Evolutionary conservation across 345 rosid genomes (phyloP), one percentile per base, ranked within the genome.

Genomic region (Moringa oleifera): DNA sequence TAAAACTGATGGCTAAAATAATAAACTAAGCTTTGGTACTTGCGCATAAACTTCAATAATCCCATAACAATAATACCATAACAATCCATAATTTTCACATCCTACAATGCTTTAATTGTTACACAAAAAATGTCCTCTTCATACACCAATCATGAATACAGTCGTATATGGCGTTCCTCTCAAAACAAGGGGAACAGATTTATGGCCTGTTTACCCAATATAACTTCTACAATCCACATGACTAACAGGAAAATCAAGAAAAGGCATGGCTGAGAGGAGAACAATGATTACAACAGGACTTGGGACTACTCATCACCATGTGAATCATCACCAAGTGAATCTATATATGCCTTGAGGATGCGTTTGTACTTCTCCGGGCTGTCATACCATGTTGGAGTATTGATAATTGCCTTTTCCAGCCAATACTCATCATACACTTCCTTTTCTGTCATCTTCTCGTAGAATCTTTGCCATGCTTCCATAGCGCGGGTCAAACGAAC

Each of bases 371-470:
- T 91, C 1, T 71, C 85, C 0, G 94, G 91, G 68, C 80, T 71
- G 67, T 91, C 91, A 50, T 72, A 88, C 79, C 75, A 69, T 17
- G 96, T 88, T 6, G 91, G 75, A n/a, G 88, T 86, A 54, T 74
- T 85, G 75, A 84, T 63, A 55, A 85, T 85, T 16, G 72, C 84
- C 77, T 70, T 86, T 63, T 85, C 90, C 67, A 91, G 74, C 91
- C 88, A 83, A 25, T 68, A 62, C 67, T 78, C 67, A 55, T 86
- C 88, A 2, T 67, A 57, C 22, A 68, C 80, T 71, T 66, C 64
- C 72, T 62, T 81, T 15, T 4, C 47, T 0, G 66, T 75, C 59
- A 78, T 61, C 62, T 15, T 57, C 64, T 66, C 67, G 46, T 36
- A 37, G 61, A 80, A 67, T 31, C 54, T 73, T 31, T 65, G 69